Evolutionary conservation across 1,139 yeast species (phyloP).

Genomic region (Hanseniaspora uvarum): DNA sequence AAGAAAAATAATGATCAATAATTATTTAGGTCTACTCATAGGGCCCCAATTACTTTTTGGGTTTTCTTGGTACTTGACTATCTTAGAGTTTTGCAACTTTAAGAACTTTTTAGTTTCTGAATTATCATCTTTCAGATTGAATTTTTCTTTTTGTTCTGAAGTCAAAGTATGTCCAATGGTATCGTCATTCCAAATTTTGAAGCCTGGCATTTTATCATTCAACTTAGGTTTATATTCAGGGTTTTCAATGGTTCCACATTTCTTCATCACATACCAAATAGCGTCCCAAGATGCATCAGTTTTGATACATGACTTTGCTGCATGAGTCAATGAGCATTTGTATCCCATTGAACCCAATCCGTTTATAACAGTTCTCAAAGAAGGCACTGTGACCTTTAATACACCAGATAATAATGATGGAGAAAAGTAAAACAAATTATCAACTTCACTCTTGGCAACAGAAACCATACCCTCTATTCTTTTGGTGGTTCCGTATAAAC

Average conservation of each 20-base stretch:
- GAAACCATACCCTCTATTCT: conserved; percentile 89
- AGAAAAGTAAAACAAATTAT: conserved; percentile 68
- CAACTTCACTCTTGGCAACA: conserved; percentile 63
- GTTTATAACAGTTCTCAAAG: conserved; percentile 57
- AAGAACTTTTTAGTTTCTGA: conserved; percentile 50
- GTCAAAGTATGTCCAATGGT: conserved; percentile 25
- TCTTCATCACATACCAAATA: conserved; percentile 60
- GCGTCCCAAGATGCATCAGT: conserved; percentile 81
- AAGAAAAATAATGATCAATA: background rate
- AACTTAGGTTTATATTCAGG: conserved; percentile 31
- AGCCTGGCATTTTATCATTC: conserved; percentile 46
- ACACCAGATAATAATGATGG: conserved; percentile 67
- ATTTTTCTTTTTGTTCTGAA: conserved; percentile 28
- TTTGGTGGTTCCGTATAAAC: conserved; percentile 62
- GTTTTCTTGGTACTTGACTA: conserved; percentile 80
- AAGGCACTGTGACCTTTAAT: conserved; percentile 74
- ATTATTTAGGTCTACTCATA: conserved; percentile 51
- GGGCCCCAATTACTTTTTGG: conserved; percentile 98
- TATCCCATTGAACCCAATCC: conserved; percentile 84
- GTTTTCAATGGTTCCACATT: conserved; percentile 47
- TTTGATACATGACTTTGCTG: conserved; percentile 73
- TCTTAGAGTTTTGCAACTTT: conserved; percentile 58
- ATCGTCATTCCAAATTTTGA: conserved; percentile 42
- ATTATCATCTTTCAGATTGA: conserved; percentile 31
- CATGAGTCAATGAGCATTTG: conserved; percentile 76